Conservation (phyloP, 805 yeast genomes). For the Kuraishia piskuri region DNA sequence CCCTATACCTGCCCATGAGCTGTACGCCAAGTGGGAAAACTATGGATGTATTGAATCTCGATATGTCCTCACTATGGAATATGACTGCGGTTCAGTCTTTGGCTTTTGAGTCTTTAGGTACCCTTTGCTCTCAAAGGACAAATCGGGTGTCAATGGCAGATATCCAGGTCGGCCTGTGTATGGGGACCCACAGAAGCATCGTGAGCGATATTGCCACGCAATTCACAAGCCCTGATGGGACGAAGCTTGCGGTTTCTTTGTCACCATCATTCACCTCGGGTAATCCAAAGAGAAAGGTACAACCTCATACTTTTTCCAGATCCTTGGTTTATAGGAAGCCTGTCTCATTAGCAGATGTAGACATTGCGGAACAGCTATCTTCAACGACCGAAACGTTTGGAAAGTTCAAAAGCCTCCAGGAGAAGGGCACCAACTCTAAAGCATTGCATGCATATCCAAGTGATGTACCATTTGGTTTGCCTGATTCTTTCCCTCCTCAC, state of each 20-base stretch:
- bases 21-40: conserved; percentile 13
- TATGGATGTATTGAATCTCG: conserved; percentile 9
- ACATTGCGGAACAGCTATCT: not conserved
- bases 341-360: not conserved
- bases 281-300: not conserved
- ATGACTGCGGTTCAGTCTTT: conserved; percentile 26
- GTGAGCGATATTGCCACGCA: conserved; percentile 8
- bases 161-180: conserved; percentile 32
- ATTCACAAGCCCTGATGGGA: not conserved
- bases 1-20: conserved; percentile 50
- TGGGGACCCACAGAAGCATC: conserved; percentile 27
- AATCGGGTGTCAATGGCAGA: conserved; percentile 29
- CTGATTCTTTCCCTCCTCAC: conserved; percentile 24
- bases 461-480: conserved; percentile 8
- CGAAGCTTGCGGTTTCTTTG: not conserved
- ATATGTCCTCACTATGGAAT: conserved; percentile 33
- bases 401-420: conserved; percentile 4
- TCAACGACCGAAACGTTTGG: conserved; percentile 1
- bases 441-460: conserved; percentile 9
- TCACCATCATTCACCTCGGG: not conserved
- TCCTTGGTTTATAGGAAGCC: conserved; percentile 15
- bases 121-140: conserved; percentile 28
- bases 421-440: conserved; percentile 12
- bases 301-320: conserved; percentile 17
- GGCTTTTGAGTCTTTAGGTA: conserved; percentile 35